A percentile compares a stretch with the other conserved stretches of the same genome.
Conservation (phyloP, 2,329 filamentous ascomycete species). For the Colletotrichum sp. region DNA sequence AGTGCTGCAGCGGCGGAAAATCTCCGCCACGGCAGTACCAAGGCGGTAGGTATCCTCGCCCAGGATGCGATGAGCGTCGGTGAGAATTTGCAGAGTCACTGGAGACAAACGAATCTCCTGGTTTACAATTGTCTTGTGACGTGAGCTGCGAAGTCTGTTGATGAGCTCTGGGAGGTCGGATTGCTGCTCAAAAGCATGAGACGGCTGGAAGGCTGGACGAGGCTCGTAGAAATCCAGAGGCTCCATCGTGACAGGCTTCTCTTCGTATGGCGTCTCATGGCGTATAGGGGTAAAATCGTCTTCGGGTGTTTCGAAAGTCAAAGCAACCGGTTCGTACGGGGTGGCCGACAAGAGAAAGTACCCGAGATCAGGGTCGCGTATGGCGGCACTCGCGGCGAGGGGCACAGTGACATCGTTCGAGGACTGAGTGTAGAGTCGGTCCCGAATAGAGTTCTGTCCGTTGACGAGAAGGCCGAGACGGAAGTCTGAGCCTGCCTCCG, state of each 20-base stretch:
- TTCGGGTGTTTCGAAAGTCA: conserved; percentile 66
- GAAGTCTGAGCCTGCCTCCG: conserved; percentile 65
- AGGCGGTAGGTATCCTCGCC: conserved; percentile 73
- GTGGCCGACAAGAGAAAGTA: conserved; percentile 68
- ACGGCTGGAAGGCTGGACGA: conserved; percentile 70
- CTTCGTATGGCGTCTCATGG: conserved; percentile 47
- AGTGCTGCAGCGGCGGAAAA: conserved; percentile 74
- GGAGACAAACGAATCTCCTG: conserved; percentile 75
- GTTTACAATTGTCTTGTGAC: conserved; percentile 65
- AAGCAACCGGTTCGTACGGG: conserved; percentile 59
- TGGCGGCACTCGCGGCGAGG: conserved; percentile 57
- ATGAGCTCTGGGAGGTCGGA: conserved; percentile 63
- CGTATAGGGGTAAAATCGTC: conserved; percentile 49
- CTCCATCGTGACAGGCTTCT: conserved; percentile 47
- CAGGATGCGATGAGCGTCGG: conserved; percentile 74
- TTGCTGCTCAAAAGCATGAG: conserved; percentile 62
- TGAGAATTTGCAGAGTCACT: conserved; percentile 73
- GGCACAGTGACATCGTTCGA: conserved; percentile 50
- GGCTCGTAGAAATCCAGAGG: conserved; percentile 63
- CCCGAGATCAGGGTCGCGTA: conserved; percentile 67
- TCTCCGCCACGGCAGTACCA: conserved; percentile 72
- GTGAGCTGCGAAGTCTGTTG: conserved; percentile 61
- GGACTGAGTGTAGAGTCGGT: conserved; percentile 62
- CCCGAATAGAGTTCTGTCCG: conserved; percentile 59
- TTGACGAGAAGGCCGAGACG: conserved; percentile 65